Base-by-base conservation (phyloP, 139 green algal genomes). In the Desmodesmus armatus region DNA sequence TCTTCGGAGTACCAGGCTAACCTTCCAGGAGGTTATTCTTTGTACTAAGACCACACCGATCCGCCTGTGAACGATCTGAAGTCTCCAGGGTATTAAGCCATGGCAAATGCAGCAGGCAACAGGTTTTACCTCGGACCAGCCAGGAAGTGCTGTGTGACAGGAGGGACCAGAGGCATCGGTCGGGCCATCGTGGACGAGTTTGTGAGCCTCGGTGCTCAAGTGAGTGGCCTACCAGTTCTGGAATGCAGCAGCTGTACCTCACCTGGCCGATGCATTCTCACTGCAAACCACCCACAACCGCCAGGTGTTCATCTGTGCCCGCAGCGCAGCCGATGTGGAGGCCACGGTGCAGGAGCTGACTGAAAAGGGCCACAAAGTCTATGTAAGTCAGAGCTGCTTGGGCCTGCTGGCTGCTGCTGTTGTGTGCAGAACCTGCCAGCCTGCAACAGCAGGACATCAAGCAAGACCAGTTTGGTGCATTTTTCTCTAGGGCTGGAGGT, bases 251-350 rank as follows among this genome's bases (percentile, higher is more conserved):
- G 58, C 21, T 55, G 25, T 67, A 67, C n/a, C 21, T 67, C 7
- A 19, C 13, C 21, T 67, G 1, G 51, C 51, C 19, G 51, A n/a
- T n/a, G n/a, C n/a, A n/a, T n/a, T n/a, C n/a, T n/a, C 51, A 1
- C 51, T 1, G 31, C 43, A 49, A 82, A 67, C 9, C 39, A 23
- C 51, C 17, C n/a, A 5, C 9, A 31, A n/a, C 37, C 51, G 1
- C n/a, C 55, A 87, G 63, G 87, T 95, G 55, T 93, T 91, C 72
- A 85, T 86, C 0, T 95, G 92, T 39, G 84, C 89, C 2, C 75
- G 93, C 5, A 90, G 44, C n/a, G 41, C 73, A 3, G 79, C 87
- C 4, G 92, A 94, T 53, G 31, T 95, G 15, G 73, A 39, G 15
- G 31, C 58, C 1, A 43, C 69, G 0, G 40, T 86, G 25, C 29